phyloP scores from a whole-genome alignment of 2,329 filamentous ascomycete genomes.

The Sclerotinia borealis region DNA sequence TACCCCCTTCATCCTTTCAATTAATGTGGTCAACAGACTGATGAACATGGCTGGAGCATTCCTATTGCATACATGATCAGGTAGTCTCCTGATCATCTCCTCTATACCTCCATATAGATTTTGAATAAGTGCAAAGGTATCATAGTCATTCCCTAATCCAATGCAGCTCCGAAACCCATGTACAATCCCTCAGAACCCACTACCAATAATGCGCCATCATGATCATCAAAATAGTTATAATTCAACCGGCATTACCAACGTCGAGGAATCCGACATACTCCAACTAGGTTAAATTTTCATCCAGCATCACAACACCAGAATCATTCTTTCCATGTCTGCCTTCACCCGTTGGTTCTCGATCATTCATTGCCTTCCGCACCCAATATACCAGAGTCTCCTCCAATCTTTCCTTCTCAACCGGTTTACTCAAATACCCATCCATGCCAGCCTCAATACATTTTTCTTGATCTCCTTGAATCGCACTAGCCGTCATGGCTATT shows the following conservation, averaged over 20 bases:
- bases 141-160: not conserved
- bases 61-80: not conserved
- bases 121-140: not conserved
- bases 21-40: not conserved
- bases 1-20: not conserved
- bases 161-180: not conserved
- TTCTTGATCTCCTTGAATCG: slow-evolving; percentile 41
- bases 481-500: slow-evolving; percentile 47
- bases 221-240: not conserved
- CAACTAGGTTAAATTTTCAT: not conserved
- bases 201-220: not conserved
- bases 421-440: slow-evolving; percentile 48
- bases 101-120: no score
- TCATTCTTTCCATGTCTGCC: not conserved
- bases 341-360: not conserved
- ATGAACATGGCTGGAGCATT: not conserved
- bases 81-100: not conserved
- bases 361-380: slow-evolving; percentile 7
- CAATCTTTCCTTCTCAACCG: slow-evolving; percentile 32
- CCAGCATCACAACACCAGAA: not conserved
- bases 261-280: not conserved
- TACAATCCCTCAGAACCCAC: not conserved
- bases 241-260: not conserved
- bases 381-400: slow-evolving; percentile 26
- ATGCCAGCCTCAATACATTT: slow-evolving; percentile 47